Base-by-base conservation (phyloP, 2,329 filamentous ascomycete genomes). In the Fusarium denticulatum region DNA sequence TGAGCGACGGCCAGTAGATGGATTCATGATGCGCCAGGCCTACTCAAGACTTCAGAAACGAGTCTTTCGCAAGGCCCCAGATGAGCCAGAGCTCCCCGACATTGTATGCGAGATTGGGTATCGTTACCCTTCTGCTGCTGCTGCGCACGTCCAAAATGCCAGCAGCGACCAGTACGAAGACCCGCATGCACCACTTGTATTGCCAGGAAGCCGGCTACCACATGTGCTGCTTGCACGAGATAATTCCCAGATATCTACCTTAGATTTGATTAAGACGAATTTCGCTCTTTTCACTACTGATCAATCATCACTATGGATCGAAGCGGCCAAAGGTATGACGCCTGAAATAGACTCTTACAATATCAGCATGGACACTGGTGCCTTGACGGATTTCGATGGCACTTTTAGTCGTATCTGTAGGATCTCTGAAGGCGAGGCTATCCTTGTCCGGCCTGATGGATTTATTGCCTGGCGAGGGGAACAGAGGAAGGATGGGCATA, bases 311-410 rank as follows among this genome's bases (percentile, higher is more conserved):
- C 15, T 30, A 5, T 50, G 47, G 47, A 10, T 34, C 3, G 22
- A 34, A 34, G 47, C 30, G 3, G 22, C 30, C 30, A 24, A 14
- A 9, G 3, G 7, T 3, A 14, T 34, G 0, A 24, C 22, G 0
- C 30, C 7, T 24, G 5, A 50, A 9, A 28, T 50, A 50, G 47
- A 50, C 47, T 10, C 7, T 10, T 9, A 34, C 22, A 24, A 7
- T 3, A 24, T 50, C 4, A 10, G 7, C 5, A 24, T 0, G 3
- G 15, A n/a, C 5, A 24, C 1, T 2, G 30, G 47, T 18, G 3
- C 22, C 0, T 9, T 34, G 3, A 50, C 4, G 11, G 47, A 50
- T 50, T 3, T 11, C 10, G 5, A 34, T 0, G 47, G 22, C 22
- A 10, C 7, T 14, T 50, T 50, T 3, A 10, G 30, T 34, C 47